Percentiles rank a stretch among this genome's conserved stretches.
Evolutionary conservation across 768 basidiomycete species (phyloP).

Genomic region (Cystofilobasidium ferigula): DNA sequence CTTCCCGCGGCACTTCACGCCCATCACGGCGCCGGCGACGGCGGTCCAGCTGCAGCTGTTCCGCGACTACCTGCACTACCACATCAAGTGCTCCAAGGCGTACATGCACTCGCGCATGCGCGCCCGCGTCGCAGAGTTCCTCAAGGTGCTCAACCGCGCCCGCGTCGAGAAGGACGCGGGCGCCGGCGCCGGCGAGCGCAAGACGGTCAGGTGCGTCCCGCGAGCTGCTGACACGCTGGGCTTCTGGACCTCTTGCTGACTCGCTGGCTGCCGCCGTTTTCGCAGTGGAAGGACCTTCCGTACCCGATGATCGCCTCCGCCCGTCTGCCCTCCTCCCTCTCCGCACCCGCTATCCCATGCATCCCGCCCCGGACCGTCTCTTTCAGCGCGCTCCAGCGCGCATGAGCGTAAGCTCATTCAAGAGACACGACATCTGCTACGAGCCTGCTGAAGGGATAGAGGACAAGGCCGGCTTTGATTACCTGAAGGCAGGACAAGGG

Average conservation of each 20-base stretch:
- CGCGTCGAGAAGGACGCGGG: slow-evolving; percentile 63
- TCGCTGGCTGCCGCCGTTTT: not conserved
- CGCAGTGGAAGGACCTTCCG: slow-evolving; percentile 13
- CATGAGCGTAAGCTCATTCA: too few species aligned
- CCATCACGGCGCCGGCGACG: slow-evolving; percentile 55
- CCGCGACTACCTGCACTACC: slow-evolving; percentile 98
- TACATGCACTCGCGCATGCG: slow-evolving; percentile 99
- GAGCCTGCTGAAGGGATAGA: too few species aligned
- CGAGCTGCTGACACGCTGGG: not conserved
- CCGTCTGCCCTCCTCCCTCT: not conserved
- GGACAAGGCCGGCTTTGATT: too few species aligned
- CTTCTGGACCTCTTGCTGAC: not conserved
- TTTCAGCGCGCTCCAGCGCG: too few species aligned
- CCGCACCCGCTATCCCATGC: too few species aligned
- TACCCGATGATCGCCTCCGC: not conserved
- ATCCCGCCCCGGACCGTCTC: too few species aligned
- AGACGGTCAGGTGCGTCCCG: slow-evolving; percentile 67
- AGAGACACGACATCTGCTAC: too few species aligned
- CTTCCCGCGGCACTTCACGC: slow-evolving; percentile 86
- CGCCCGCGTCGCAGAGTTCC: slow-evolving; percentile 84
- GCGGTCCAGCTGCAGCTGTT: slow-evolving; percentile 94
- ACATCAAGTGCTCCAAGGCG: slow-evolving; percentile 96
- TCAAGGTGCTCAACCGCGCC: slow-evolving; percentile 79
- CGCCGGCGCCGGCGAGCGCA: slow-evolving; percentile 59
- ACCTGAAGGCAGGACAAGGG: too few species aligned